Conservation (phyloP, 495 filamentous ascomycete genomes). For the Cudoniella acicularis region DNA sequence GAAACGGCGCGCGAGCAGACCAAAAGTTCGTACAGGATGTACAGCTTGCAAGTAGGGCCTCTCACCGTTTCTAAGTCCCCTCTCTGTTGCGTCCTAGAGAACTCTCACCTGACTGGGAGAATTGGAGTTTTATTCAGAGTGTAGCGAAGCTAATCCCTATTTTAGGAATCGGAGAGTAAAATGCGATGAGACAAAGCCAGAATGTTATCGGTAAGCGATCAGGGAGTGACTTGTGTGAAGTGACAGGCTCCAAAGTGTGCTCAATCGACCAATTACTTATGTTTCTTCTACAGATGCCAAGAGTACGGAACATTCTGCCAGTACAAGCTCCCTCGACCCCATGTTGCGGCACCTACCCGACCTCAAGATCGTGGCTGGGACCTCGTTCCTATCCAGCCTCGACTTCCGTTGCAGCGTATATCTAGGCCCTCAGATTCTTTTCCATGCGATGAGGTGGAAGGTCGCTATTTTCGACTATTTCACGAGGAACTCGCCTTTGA, state of each 20-base stretch:
- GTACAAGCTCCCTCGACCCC: conserved; percentile 15
- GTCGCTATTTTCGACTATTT: conserved; percentile 55
- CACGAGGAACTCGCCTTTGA: conserved; percentile 49
- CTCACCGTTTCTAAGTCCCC: conserved; percentile 5
- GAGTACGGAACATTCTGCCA: conserved; percentile 20
- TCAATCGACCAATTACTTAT: conserved; percentile 13
- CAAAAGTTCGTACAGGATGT: conserved; percentile 20
- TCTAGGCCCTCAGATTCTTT: conserved; percentile 7
- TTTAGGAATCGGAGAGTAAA: conserved; percentile 42
- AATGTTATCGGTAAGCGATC: conserved; percentile 42
- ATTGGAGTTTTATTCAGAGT: conserved; percentile 1
- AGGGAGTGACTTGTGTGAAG: conserved; percentile 12
- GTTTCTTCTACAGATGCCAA: conserved; percentile 18
- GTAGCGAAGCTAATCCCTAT: conserved; percentile 13
- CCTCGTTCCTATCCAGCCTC: conserved; percentile 24
- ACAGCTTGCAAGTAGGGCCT: conserved; percentile 20
- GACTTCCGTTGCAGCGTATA: conserved; percentile 11
- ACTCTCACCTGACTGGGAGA: background rate
- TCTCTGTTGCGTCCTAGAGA: background rate
- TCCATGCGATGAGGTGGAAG: conserved; percentile 36
- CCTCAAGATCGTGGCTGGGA: conserved; percentile 25
- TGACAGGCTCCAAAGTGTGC: conserved; percentile 14
- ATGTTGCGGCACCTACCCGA: conserved; percentile 7
- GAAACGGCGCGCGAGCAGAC: conserved; percentile 18
- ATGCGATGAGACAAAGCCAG: conserved; percentile 52